Evolutionary conservation across 805 yeast genomes (phyloP), one percentile per base, ranked within the genome.

Genomic region (Zygotorulaspora florentina): DNA sequence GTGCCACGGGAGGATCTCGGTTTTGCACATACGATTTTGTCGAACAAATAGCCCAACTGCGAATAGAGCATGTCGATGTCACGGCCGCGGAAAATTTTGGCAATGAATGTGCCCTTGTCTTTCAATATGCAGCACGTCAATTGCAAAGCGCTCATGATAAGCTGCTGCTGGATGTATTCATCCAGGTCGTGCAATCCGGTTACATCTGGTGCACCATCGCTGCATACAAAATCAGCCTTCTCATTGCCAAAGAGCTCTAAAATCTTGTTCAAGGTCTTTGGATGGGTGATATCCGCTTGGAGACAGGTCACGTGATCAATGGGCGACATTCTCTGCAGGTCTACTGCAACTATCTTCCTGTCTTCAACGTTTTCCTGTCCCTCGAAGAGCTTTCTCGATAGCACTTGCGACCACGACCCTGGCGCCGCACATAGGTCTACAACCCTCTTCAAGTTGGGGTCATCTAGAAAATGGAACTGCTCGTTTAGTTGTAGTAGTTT

Each of bases 361-460:
- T 61, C 66, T 11, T 66, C 62, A 34, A 35, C 15, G 65, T 65
- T 12, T 54, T 53, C 55, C n/a, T 59, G 58, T 30, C 66, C 74
- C 48, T 72, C 71, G 55, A 74, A 79, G 33, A 87, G 67, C 57
- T 83, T 82, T 54, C 87, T 68, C 27, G 93, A 83, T 11, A 93
- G 75, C 0, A 93, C 99, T 64, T 93, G 99, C 1, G 96, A 86
- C 99, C 99, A 93, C 3, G 97, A 89, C 1, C 97, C 96, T 0
- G 97, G 97, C 3, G 98, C 99, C 30, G 99, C 99, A 74, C 99
- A 93, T 26, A 93, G 73, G 67, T 93, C 99, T 4, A 93, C 99
- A 3, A 93, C 98, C 56, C 96, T 72, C 36, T 73, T 74, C 29
- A 89, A 81, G 34, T 80, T 84, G 13, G 58, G 58, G 45, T 74